phyloP scores from a whole-genome alignment of 2,329 filamentous ascomycete genomes.

The Alternaria atra region DNA sequence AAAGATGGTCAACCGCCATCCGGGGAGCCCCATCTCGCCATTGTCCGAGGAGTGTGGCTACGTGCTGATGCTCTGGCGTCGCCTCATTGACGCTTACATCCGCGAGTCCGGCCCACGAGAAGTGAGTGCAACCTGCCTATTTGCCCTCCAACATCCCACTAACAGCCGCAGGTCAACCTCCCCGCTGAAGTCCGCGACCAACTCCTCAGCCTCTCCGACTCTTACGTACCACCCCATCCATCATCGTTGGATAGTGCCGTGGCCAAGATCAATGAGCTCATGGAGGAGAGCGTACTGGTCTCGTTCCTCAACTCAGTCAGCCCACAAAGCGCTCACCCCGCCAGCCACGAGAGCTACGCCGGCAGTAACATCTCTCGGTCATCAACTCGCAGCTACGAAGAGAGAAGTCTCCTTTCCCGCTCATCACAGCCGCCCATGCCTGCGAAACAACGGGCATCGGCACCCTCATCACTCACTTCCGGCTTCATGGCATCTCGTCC shows the following conservation, averaged over 20 bases:
- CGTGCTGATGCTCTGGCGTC: conserved; percentile 83
- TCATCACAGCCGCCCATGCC: conserved; percentile 42
- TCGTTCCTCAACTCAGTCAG: conserved; percentile 82
- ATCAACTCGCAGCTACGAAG: conserved; percentile 54
- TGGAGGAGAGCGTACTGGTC: conserved; percentile 95
- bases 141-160: conserved; percentile 18
- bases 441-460: conserved; percentile 50
- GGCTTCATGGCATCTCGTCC: conserved; percentile 49
- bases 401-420: conserved; percentile 44
- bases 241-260: conserved; percentile 82
- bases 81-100: conserved; percentile 90
- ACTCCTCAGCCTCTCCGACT: conserved; percentile 70
- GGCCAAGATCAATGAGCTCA: conserved; percentile 89
- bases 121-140: conserved; percentile 27
- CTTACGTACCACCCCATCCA: conserved; percentile 73
- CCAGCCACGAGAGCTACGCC: conserved; percentile 55
- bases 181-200: conserved; percentile 84
- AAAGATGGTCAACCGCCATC: conserved; percentile 63
- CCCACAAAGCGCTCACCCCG: conserved; percentile 56
- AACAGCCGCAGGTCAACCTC: conserved; percentile 67
- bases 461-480: conserved; percentile 50
- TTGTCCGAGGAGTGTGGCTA: conserved; percentile 70
- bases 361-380: conserved; percentile 50
- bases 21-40: conserved; percentile 58
- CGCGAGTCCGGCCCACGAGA: conserved; percentile 50